Percentiles rank a stretch among this genome's conserved stretches.
Evolutionary conservation across 2,329 filamentous ascomycete species (phyloP).

Genomic region (Clonostachys sp.): DNA sequence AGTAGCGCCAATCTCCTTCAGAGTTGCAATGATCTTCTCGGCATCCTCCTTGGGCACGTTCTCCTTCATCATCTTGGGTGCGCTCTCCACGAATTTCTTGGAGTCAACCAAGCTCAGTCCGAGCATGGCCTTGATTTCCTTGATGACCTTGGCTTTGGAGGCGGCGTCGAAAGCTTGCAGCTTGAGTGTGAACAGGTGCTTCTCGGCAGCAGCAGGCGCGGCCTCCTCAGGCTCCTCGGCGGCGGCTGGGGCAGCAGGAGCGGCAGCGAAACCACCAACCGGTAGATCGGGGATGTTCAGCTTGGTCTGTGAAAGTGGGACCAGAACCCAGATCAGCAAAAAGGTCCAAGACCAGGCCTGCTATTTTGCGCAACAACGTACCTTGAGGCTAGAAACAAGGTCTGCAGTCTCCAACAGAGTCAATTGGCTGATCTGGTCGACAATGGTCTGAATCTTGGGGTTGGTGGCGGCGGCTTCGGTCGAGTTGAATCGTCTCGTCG

Average conservation of each 20-base stretch:
- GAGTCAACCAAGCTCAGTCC: slow-evolving; percentile 95
- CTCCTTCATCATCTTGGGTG: slow-evolving; percentile 98
- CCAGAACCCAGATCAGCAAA: not conserved
- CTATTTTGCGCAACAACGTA: slow-evolving; percentile 29
- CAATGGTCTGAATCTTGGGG: slow-evolving; percentile 91
- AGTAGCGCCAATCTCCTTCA: slow-evolving; percentile 90
- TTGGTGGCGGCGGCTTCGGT: slow-evolving; percentile 68
- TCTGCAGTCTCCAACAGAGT: slow-evolving; percentile 96
- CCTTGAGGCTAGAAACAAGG: slow-evolving; percentile 92
- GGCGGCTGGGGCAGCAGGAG: slow-evolving; percentile 58
- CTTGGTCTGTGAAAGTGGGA: slow-evolving; percentile 56
- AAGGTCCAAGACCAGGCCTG: not conserved
- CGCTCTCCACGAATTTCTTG: slow-evolving; percentile 99
- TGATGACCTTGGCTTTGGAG: slow-evolving; percentile 98
- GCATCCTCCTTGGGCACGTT: slow-evolving; percentile 97
- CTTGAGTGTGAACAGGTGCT: slow-evolving; percentile 95
- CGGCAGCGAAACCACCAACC: slow-evolving; percentile 82
- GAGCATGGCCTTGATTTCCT: slow-evolving; percentile 96
- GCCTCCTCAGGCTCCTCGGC: slow-evolving; percentile 82
- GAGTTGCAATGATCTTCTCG: slow-evolving; percentile 92
- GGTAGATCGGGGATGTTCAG: slow-evolving; percentile 98
- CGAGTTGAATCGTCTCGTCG: slow-evolving; percentile 79
- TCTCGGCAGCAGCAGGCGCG: slow-evolving; percentile 87
- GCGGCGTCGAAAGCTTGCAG: slow-evolving; percentile 82
- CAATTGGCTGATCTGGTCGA: slow-evolving; percentile 98